Base-by-base conservation (phyloP, 371 early-diverging fungal genomes). In the Actinomucor elegans region DNA sequence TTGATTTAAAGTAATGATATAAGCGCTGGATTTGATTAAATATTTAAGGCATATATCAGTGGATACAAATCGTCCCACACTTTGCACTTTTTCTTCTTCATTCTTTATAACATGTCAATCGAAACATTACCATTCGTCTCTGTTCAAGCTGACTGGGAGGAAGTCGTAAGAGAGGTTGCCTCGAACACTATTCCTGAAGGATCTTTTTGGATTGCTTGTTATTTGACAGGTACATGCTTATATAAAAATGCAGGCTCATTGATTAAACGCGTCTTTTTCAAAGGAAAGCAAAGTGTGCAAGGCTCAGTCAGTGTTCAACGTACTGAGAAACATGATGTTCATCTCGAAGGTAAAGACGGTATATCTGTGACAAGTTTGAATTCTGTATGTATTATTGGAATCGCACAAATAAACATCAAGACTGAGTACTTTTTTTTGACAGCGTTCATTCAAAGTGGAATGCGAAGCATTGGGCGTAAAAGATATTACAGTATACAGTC, bases 171-270 rank as follows among this genome's bases (percentile, higher is more conserved):
- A 32, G 77, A 77, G 43, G 66, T 71, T 2, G 38, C 45, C 29
- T 60, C 61, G 12, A 55, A 62, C 11, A 71, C 59, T 2, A 38
- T 40, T 20, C 17, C 61, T 3, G 57, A 64, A 28, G 59, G 68
- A 1, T 53, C 71, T 0, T 83, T 83, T 53, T 83, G 83, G 83
- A 60, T 81, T 5, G 80, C 81, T 26, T 73, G 76, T 43, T 81
- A 83, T 42, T 46, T 65, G 14, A 63, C 60, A 73, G 77, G 83
- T 80, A 58, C 20, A 31, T 15, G 6, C 9, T 15, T 2, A 38
- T 33, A 5, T 21, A 32, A 9, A 24, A 26, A 15, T n/a, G n/a
- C 17, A 18, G 17, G 6, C n/a, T 17, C 15, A 34, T 27, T 24
- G 18, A 34, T 15, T 28, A 20, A 28, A 4, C 15, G n/a, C 4